These are phyloP conservation scores for Diaporthe helianthi DNA, from an alignment of 2,329 filamentous ascomycete genomes.

Conservation along the genomic window DNA sequence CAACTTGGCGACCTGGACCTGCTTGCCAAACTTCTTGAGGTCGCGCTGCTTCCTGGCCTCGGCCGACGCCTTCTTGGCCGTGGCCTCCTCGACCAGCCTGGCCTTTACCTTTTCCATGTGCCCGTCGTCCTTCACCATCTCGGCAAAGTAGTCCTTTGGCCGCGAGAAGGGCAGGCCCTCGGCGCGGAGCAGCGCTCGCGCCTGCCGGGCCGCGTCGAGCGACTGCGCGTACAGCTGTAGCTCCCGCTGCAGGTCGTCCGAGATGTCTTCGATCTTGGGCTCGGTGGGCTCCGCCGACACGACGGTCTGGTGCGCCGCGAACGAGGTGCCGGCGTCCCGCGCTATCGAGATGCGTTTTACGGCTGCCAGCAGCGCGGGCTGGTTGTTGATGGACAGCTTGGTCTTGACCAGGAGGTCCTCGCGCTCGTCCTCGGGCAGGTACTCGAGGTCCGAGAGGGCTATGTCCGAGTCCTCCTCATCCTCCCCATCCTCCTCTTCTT, in stretches of 20 bases:
- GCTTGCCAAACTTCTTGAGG: conserved; percentile 98
- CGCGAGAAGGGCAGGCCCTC: conserved; percentile 87
- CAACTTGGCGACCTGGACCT: conserved; percentile 94
- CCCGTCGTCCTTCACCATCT: conserved; percentile 98
- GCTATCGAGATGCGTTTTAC: conserved; percentile 81
- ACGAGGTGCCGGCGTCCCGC: conserved; percentile 71
- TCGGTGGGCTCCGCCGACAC: conserved; percentile 70
- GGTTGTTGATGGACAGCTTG: conserved; percentile 97
- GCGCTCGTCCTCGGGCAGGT: conserved; percentile 72
- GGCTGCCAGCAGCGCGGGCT: conserved; percentile 79
- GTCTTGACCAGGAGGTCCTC: conserved; percentile 89
- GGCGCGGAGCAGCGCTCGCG: conserved; percentile 75
- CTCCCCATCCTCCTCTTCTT: conserved; percentile 86
- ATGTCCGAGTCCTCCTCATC: conserved; percentile 52
- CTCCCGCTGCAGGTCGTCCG: conserved; percentile 92
- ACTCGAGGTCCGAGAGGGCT: conserved; percentile 85
- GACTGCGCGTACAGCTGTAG: conserved; percentile 92
- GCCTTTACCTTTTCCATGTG: conserved; percentile 98
- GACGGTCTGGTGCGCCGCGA: conserved; percentile 83
- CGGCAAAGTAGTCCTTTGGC: conserved; percentile 94
- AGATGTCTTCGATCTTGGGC: conserved; percentile 76
- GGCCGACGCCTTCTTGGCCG: conserved; percentile 87
- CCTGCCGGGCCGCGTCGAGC: conserved; percentile 77
- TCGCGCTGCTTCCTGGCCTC: conserved; percentile 93
- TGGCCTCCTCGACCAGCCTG: conserved; percentile 90